Conservation (phyloP, 2,329 filamentous ascomycete genomes). For the Ramularia collo-cygni region DNA sequence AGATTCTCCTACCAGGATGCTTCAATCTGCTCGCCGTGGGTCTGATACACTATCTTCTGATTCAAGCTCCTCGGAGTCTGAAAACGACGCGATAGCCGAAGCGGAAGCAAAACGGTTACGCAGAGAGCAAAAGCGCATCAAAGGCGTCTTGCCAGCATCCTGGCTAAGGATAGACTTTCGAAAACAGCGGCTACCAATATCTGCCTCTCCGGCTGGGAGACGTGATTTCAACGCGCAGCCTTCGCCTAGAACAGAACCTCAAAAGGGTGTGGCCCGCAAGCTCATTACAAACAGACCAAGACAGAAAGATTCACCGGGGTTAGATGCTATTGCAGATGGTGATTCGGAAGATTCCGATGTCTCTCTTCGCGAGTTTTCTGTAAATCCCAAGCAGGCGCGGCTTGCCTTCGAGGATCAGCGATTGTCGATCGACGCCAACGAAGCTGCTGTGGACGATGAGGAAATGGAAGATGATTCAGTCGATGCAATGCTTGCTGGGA, state of each 20-base stretch:
- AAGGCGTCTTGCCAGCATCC: conserved; percentile 44
- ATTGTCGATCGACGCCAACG: conserved; percentile 3
- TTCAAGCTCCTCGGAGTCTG: conserved; percentile 23
- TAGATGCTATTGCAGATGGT: neutral
- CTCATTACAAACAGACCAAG: conserved; percentile 16
- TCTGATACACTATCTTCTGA: neutral
- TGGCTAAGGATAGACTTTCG: conserved; percentile 44
- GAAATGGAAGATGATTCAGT: conserved; percentile 41
- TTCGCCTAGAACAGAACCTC: conserved; percentile 12
- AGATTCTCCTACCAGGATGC: conserved; percentile 7
- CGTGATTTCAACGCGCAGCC: conserved; percentile 11
- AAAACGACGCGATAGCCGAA: conserved; percentile 18
- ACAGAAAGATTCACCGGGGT: neutral
- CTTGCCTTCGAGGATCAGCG: conserved; percentile 11
- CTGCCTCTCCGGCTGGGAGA: conserved; percentile 2
- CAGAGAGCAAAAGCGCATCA: conserved; percentile 37
- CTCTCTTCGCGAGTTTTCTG: conserved; percentile 3
- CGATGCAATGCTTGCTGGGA: conserved; percentile 33
- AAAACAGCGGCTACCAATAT: conserved; percentile 11
- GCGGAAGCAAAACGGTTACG: conserved; percentile 23
- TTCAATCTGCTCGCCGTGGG: neutral
- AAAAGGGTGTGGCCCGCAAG: conserved; percentile 24
- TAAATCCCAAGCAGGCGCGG: conserved; percentile 3
- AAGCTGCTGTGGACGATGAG: conserved; percentile 26
- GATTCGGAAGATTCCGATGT: conserved; percentile 10